A percentile compares a stretch with the other conserved stretches of the same genome.
phyloP scores from a whole-genome alignment of 441 rosid genomes.

The Aleurites moluccanus region DNA sequence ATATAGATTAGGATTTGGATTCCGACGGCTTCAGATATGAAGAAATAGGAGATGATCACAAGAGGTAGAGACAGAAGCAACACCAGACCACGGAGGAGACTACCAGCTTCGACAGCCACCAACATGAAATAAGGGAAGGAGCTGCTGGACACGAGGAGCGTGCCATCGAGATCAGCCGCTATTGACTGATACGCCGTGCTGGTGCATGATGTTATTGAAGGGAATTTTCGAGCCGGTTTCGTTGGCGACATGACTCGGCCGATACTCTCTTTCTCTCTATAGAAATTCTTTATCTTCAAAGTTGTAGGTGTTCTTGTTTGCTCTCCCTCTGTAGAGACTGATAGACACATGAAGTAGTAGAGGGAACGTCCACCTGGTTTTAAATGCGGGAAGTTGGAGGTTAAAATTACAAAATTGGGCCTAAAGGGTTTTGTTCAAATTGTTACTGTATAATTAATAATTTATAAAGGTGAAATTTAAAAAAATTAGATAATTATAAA shows the following conservation, averaged over 20 bases:
- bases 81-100: constrained; percentile 67
- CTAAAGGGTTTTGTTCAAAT: too few relatives aligned
- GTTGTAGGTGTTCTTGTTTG: neutral
- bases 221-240: constrained; percentile 43
- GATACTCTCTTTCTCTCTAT: too few relatives aligned
- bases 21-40: constrained; percentile 75
- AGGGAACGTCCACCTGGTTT: constrained; percentile 26
- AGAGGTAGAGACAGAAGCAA: constrained; percentile 73
- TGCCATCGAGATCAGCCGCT: constrained; percentile 96
- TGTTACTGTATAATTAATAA: too few relatives aligned
- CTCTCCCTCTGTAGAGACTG: constrained; percentile 2
- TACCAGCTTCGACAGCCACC: constrained; percentile 85
- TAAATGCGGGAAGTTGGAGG: neutral
- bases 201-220: constrained; percentile 56
- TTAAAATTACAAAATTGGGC: neutral
- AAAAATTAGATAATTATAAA: too few relatives aligned
- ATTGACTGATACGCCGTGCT: constrained; percentile 58
- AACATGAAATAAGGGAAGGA: constrained; percentile 90
- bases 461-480: too few relatives aligned
- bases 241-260: constrained; percentile 39
- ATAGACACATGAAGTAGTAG: neutral
- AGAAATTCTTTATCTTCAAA: neutral
- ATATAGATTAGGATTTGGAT: constrained; percentile 83
- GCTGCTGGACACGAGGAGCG: constrained; percentile 74
- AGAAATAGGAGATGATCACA: constrained; percentile 65